These are phyloP conservation scores for Haplosporangium sp. DNA, from an alignment of 371 early-diverging fungal species.

Conservation along the genomic window DNA sequence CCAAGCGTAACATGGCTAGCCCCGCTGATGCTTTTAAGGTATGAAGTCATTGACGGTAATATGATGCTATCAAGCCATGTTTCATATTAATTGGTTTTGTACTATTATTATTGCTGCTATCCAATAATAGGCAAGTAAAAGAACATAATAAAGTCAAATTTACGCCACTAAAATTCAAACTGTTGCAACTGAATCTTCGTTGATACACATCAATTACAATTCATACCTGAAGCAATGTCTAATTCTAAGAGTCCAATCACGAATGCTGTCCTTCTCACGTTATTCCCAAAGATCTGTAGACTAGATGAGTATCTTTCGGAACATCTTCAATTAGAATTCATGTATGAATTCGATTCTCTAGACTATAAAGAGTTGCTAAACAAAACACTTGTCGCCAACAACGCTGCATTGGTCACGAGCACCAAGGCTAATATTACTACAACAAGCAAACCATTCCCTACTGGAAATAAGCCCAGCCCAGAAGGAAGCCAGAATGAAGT, in stretches of 20 bases:
- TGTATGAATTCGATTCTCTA: slow-evolving; percentile 8
- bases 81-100: too few relatives aligned
- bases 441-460: slow-evolving; percentile 3
- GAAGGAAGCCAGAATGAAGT: slow-evolving; percentile 16
- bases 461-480: neutral
- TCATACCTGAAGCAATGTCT: slow-evolving; percentile 1
- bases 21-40: slow-evolving; percentile 32
- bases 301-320: slow-evolving; percentile 22
- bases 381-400: slow-evolving; percentile 27
- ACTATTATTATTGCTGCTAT: too few relatives aligned
- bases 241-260: slow-evolving; percentile 9
- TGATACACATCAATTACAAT: neutral
- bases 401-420: neutral
- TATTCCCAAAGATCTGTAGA: slow-evolving; percentile 22
- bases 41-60: neutral
- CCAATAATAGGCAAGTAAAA: too few relatives aligned
- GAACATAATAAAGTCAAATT: neutral
- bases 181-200: too few relatives aligned
- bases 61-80: too few relatives aligned
- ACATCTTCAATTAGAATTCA: slow-evolving; percentile 1
- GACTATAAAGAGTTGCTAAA: slow-evolving; percentile 32
- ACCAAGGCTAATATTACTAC: neutral
- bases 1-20: slow-evolving; percentile 30
- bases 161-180: neutral
- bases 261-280: slow-evolving; percentile 35